Conservation (phyloP, 192 early-diverging fungal genomes). For the Chytriomyces sp. region DNA sequence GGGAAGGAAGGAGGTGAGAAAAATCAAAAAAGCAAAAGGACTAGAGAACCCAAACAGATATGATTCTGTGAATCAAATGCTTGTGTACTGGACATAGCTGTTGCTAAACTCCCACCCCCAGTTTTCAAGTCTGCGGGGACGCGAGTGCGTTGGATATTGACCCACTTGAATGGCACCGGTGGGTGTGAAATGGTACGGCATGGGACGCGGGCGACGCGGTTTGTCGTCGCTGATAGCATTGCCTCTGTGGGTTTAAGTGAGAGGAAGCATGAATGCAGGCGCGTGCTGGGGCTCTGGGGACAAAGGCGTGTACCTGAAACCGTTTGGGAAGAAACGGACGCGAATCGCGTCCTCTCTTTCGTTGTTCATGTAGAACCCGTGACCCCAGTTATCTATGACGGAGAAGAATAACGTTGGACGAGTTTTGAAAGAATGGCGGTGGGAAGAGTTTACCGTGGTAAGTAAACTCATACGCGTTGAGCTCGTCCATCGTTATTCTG, state of each 20-base stretch:
- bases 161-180: not conserved
- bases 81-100: not conserved
- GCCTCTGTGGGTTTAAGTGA: not conserved
- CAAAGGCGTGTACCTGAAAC: not conserved
- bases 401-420: too few species aligned
- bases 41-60: too few species aligned
- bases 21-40: too few species aligned
- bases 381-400: too few species aligned
- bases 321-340: not conserved
- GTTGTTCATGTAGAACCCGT: too few species aligned
- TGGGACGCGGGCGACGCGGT: not conserved
- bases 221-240: not conserved
- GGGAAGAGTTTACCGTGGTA: too few species aligned
- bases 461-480: constrained; percentile 14
- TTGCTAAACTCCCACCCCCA: not conserved
- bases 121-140: not conserved
- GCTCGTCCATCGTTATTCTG: constrained; percentile 12
- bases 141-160: not conserved
- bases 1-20: too few species aligned
- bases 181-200: not conserved
- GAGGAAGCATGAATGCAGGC: not conserved
- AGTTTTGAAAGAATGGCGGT: too few species aligned
- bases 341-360: not conserved
- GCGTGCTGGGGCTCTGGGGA: too few species aligned
- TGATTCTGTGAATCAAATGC: too few species aligned